phyloP scores from a whole-genome alignment of 1,284 basidiomycete species.

The Athelia sp. region DNA sequence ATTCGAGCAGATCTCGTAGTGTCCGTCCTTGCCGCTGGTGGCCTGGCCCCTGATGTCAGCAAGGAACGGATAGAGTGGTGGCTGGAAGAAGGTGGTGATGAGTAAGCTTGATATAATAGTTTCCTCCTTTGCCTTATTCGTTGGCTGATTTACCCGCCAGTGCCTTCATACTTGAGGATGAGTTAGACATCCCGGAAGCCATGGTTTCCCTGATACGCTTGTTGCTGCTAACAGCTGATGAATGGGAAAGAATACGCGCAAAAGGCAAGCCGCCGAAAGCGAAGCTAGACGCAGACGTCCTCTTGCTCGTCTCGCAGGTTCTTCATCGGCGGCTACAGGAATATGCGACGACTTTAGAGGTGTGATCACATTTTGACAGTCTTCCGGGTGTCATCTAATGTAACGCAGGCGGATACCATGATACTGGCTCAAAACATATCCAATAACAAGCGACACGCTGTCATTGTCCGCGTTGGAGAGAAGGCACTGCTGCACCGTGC shows the following conservation, averaged over 20 bases:
- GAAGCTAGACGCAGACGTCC: slow-evolving; percentile 46
- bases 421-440: slow-evolving; percentile 33
- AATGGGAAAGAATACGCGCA: slow-evolving; percentile 59
- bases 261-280: slow-evolving; percentile 82
- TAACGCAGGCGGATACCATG: slow-evolving; percentile 38
- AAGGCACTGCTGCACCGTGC: slow-evolving; percentile 59
- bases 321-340: slow-evolving; percentile 45
- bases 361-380: slow-evolving; percentile 20
- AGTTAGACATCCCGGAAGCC: slow-evolving; percentile 54
- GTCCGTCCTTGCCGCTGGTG: slow-evolving; percentile 30
- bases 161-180: slow-evolving; percentile 56
- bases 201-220: slow-evolving; percentile 72
- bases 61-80: slow-evolving; percentile 83
- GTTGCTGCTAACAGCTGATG: slow-evolving; percentile 51
- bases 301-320: slow-evolving; percentile 42
- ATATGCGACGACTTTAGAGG: slow-evolving; percentile 59
- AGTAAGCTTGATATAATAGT: slow-evolving; percentile 48
- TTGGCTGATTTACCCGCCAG: slow-evolving; percentile 37
- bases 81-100: slow-evolving; percentile 86
- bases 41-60: slow-evolving; percentile 18
- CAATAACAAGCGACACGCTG: slow-evolving; percentile 54
- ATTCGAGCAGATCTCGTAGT: slow-evolving; percentile 79
- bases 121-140: slow-evolving; percentile 5
- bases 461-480: slow-evolving; percentile 77
- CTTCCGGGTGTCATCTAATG: background rate